phyloP scores from a whole-genome alignment of 2,329 filamentous ascomycete species.

The Cyphellophora attinorum region DNA sequence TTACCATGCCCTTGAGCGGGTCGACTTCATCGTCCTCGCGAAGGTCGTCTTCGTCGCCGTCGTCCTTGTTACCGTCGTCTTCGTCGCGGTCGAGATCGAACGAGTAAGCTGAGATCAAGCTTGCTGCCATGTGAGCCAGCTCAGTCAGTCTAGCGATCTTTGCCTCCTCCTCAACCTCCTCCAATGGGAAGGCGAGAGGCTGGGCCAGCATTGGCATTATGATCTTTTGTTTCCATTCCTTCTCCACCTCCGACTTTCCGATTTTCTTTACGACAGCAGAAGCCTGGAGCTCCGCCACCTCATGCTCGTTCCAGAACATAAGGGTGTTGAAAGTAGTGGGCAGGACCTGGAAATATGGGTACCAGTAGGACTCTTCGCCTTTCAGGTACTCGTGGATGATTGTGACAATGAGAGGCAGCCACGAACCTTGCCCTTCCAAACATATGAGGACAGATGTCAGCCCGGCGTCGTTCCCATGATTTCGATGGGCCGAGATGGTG shows the following conservation, averaged over 20 bases:
- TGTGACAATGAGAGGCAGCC: slow-evolving; percentile 59
- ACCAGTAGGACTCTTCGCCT: slow-evolving; percentile 58
- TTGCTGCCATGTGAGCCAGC: slow-evolving; percentile 71
- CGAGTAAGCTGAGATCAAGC: slow-evolving; percentile 84
- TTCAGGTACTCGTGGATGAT: slow-evolving; percentile 67
- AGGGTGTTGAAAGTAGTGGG: slow-evolving; percentile 67
- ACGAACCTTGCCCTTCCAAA: slow-evolving; percentile 40
- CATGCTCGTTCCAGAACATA: slow-evolving; percentile 74
- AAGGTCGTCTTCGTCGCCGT: slow-evolving; percentile 9
- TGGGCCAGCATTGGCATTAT: slow-evolving; percentile 41
- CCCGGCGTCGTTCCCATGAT: too few relatives aligned
- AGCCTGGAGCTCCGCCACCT: slow-evolving; percentile 64
- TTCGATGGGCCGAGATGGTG: too few relatives aligned
- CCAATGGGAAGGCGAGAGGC: slow-evolving; percentile 30
- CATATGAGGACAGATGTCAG: slow-evolving; percentile 48
- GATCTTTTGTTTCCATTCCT: slow-evolving; percentile 53
- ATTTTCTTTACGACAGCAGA: slow-evolving; percentile 70
- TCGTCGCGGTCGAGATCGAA: slow-evolving; percentile 57
- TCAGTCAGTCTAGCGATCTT: slow-evolving; percentile 34
- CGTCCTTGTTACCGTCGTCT: neutral
- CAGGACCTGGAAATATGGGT: slow-evolving; percentile 66
- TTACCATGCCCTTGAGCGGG: slow-evolving; percentile 53
- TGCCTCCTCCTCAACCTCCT: slow-evolving; percentile 24
- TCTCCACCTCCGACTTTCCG: slow-evolving; percentile 61
- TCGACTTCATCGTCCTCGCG: slow-evolving; percentile 28